These are phyloP conservation scores for Mortierella polycephala DNA, from an alignment of 371 early-diverging fungal genomes.

Conservation along the genomic window DNA sequence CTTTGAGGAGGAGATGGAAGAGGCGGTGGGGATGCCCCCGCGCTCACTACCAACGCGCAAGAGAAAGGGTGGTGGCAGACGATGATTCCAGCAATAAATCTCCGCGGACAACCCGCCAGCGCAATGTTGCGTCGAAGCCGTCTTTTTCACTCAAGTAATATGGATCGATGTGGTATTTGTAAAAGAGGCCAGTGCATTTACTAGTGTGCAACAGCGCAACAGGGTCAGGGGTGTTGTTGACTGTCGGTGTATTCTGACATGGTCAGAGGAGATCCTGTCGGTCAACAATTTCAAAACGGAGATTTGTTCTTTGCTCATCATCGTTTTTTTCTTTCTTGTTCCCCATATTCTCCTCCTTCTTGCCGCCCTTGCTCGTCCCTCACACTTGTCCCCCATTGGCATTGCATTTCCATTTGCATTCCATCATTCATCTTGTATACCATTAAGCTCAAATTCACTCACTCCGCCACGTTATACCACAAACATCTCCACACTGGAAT, in stretches of 20 bases:
- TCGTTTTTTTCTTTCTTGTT: neutral
- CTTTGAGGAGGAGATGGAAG: constrained; percentile 39
- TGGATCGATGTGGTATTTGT: no score
- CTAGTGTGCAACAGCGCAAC: no score
- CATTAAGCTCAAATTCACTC: neutral
- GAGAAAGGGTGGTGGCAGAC: constrained; percentile 10
- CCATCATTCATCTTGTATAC: neutral
- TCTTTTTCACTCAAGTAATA: no score
- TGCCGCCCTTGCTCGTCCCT: no score
- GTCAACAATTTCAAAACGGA: no score
- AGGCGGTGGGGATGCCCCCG: constrained; percentile 23
- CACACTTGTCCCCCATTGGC: neutral
- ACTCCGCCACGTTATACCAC: neutral
- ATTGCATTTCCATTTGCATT: neutral
- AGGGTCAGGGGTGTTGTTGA: no score
- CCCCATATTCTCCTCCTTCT: neutral
- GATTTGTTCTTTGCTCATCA: neutral
- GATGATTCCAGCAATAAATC: constrained; percentile 9
- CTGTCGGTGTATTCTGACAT: no score
- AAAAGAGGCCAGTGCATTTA: no score
- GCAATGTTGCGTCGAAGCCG: no score
- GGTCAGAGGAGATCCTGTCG: no score
- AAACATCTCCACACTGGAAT: constrained; percentile 23
- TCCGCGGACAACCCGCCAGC: neutral
- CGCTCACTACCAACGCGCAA: constrained; percentile 5